These are phyloP conservation scores for Xerocomus minutiporus DNA, from an alignment of 1,284 basidiomycete species.

Conservation along the genomic window DNA sequence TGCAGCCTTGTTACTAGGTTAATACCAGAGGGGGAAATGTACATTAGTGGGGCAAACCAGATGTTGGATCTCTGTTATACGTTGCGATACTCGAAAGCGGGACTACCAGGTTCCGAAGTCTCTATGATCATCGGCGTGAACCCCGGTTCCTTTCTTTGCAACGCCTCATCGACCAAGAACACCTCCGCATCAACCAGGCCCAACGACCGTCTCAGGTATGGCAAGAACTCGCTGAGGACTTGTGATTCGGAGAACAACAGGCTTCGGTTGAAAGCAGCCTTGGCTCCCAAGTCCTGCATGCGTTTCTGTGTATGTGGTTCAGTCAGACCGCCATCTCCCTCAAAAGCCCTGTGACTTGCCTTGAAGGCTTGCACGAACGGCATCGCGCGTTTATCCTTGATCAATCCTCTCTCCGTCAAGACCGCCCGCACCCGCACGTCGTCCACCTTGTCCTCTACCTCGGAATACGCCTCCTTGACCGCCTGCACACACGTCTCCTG, in stretches of 20 bases:
- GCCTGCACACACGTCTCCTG: constrained; percentile 81
- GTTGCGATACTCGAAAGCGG: constrained; percentile 82
- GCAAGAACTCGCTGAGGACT: constrained; percentile 69
- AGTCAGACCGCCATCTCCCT: constrained; percentile 1
- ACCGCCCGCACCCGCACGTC: constrained; percentile 76
- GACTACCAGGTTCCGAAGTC: constrained; percentile 81
- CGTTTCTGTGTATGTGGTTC: constrained; percentile 60
- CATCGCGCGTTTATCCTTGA: constrained; percentile 96
- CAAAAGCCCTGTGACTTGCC: constrained; percentile 45
- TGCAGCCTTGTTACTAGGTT: too few species aligned
- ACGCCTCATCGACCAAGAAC: constrained; percentile 35
- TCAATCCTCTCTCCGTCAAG: constrained; percentile 72
- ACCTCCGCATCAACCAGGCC: constrained; percentile 59
- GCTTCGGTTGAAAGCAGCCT: constrained; percentile 81
- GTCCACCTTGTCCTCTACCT: constrained; percentile 66
- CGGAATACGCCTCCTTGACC: constrained; percentile 68
- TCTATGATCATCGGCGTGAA: constrained; percentile 73
- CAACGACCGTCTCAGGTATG: constrained; percentile 84
- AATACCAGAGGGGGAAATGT: too few species aligned
- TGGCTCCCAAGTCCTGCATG: constrained; percentile 73
- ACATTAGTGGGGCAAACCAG: neutral
- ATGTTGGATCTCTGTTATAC: constrained; percentile 33
- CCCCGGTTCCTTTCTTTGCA: constrained; percentile 56
- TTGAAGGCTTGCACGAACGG: constrained; percentile 93
- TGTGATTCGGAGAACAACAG: constrained; percentile 84